Evolutionary conservation across 306 rosid species (phyloP).

Genomic region (Dalbergia oliveri): DNA sequence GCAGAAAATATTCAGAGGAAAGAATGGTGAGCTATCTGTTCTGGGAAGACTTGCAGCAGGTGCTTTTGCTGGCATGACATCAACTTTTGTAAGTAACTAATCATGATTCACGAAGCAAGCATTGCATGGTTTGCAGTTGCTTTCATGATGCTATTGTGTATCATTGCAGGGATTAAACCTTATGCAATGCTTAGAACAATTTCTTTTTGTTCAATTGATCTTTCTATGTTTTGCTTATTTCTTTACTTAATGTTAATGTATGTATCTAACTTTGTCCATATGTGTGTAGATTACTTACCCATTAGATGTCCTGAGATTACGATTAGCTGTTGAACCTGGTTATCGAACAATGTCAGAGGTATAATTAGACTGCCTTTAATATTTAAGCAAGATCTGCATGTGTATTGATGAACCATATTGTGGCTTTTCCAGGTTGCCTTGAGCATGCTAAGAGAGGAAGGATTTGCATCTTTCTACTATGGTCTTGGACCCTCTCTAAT

Average conservation of each 20-base stretch:
- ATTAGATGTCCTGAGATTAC: conserved; percentile 88
- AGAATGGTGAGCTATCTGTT: conserved; percentile 81
- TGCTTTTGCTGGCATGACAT: conserved; percentile 98
- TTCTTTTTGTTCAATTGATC: conserved; percentile 14
- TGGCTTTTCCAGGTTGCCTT: conserved; percentile 77
- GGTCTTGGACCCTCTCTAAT: conserved; percentile 94
- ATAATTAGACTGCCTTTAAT: conserved; percentile 41
- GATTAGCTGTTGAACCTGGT: conserved; percentile 95
- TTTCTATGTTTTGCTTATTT: conserved; percentile 5
- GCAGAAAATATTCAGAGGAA: conserved; percentile 79
- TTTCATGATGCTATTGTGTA: conserved; percentile 6
- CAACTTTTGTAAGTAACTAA: conserved; percentile 81
- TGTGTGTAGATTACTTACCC: conserved; percentile 82
- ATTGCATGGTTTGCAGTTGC: conserved; percentile 20
- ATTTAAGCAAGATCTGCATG: conserved; percentile 27
- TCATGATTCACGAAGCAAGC: conserved; percentile 9
- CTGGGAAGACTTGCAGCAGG: conserved; percentile 96
- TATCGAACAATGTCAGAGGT: conserved; percentile 89
- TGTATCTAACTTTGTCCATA: conserved; percentile 39
- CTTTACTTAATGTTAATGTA: neutral
- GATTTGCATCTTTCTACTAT: conserved; percentile 79
- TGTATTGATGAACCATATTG: conserved; percentile 38
- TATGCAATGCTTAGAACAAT: neutral
- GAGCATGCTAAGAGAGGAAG: conserved; percentile 87
- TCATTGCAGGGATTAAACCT: conserved; percentile 14